Percentiles rank a stretch among this genome's conserved stretches.
Evolutionary conservation across 139 green algal genomes (phyloP).

Genomic region (Edaphochlamys debaryana): DNA sequence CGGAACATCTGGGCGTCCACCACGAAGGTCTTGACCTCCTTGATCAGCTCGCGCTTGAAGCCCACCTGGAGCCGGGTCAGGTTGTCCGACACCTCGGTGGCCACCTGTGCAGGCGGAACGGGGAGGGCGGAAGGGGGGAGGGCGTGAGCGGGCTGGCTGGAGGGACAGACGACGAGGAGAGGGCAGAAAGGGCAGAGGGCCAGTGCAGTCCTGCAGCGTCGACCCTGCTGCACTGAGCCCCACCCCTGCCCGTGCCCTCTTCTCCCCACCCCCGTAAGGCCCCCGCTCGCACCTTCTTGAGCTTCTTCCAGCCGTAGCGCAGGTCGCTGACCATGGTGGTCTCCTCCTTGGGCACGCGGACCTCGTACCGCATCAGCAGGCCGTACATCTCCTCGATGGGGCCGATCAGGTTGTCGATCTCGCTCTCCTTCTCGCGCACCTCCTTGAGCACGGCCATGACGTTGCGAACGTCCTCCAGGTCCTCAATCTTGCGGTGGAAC

Average conservation of each 20-base stretch:
- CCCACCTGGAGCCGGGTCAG: constrained; percentile 84
- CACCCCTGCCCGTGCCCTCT: too few species aligned
- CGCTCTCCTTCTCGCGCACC: constrained; percentile 86
- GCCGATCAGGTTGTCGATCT: constrained; percentile 87
- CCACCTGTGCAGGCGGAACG: constrained; percentile 46
- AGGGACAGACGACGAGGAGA: too few species aligned
- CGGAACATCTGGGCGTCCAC: constrained; percentile 84
- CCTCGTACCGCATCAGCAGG: constrained; percentile 89
- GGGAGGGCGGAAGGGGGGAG: background rate
- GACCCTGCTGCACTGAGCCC: too few species aligned
- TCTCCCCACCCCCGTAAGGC: too few species aligned
- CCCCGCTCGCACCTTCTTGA: constrained; percentile 80
- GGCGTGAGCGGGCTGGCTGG: background rate
- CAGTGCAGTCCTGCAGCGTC: too few species aligned
- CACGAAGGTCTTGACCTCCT: constrained; percentile 90
- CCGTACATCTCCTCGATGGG: constrained; percentile 96
- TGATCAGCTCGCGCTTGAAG: constrained; percentile 93
- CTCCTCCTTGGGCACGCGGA: constrained; percentile 94
- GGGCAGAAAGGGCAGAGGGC: too few species aligned
- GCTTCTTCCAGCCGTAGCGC: constrained; percentile 91
- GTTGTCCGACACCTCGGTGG: constrained; percentile 83
- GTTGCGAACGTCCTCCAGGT: constrained; percentile 87
- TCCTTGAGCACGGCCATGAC: constrained; percentile 89
- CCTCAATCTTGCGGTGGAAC: constrained; percentile 85
- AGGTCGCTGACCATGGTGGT: constrained; percentile 88